Base-by-base conservation (phyloP, 345 rosid genomes). In the Hevea brasiliensis region DNA sequence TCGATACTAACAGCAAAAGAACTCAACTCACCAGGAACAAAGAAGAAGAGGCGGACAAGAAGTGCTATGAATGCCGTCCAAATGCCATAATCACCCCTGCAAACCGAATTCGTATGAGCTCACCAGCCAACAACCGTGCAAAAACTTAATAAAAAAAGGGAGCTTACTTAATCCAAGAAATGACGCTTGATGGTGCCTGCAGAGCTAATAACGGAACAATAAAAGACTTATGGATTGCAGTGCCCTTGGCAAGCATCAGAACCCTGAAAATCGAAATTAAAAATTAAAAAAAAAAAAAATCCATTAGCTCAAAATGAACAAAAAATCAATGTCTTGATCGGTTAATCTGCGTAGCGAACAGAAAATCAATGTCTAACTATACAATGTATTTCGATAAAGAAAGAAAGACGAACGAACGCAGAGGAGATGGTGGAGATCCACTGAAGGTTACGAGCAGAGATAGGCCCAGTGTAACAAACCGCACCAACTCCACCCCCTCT, bases 61-160 rank as follows among this genome's bases (percentile, higher is more conserved):
- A 95, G 90, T 7, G 90, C 92, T 56, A 92, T 51, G 77, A 95
- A 89, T 15, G 96, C 92, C 27, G 93, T 57, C 99, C 97, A 95
- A 32, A 87, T 45, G 26, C 98, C 99, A 89, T 92, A 90, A 27
- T 95, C 96, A 64, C 97, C 90, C 86, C 98, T 95, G 85, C 74
- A 87, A 82, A 80, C 35, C 56, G 44, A 62, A 61, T 53, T 56
- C 20, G 51, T 9, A 64, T 54, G 10, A 82, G 65, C 76, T 26
- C 23, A 51, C 58, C 61, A 76, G 10, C 44, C 44, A 75, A n/a
- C 47, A 45, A 41, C 41, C 24, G 45, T 7, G 10, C 13, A 32
- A 27, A 24, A 45, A 57, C 17, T 15, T 20, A 44, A 12, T 17
- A 26, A 48, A 47, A 21, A 6, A 1, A 20, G n/a, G 68, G 55